These are phyloP conservation scores for Gossypium stocksii DNA, from an alignment of 345 rosid genomes.

Conservation along the genomic window DNA sequence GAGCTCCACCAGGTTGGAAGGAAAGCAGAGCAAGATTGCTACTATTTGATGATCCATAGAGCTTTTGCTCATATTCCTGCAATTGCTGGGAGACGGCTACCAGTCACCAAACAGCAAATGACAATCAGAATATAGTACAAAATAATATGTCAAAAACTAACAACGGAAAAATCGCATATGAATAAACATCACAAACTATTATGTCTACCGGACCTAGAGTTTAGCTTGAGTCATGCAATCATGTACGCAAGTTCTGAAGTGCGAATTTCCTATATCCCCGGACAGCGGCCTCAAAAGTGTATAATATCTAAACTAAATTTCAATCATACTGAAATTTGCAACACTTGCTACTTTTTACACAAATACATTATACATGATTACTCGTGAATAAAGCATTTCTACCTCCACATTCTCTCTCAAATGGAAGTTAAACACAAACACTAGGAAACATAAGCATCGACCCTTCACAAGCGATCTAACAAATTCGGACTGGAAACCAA, in stretches of 20 bases:
- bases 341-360: no score
- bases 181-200: not conserved
- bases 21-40: slow-evolving; percentile 21
- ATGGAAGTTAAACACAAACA: not conserved
- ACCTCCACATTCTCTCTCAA: not conserved
- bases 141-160: not conserved
- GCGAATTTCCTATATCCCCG: no score
- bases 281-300: no score
- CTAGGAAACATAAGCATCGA: not conserved
- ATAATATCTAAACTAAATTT: no score
- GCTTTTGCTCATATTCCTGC: slow-evolving; percentile 52
- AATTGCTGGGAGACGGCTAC: slow-evolving; percentile 56
- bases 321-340: not conserved
- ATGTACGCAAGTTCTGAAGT: no score
- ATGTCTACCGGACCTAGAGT: not conserved
- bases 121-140: not conserved
- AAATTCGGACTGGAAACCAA: not conserved
- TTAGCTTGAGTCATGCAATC: no score
- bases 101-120: slow-evolving; percentile 17
- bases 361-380: not conserved
- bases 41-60: slow-evolving; percentile 34
- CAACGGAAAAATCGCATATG: not conserved
- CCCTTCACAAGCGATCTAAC: not conserved
- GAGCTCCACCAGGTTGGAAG: slow-evolving; percentile 27
- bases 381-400: not conserved